A percentile compares a stretch with the other conserved stretches of the same genome.
These are phyloP conservation scores for Polygonum aviculare DNA, from an alignment of 148 eudicot species.

Conservation along the genomic window DNA sequence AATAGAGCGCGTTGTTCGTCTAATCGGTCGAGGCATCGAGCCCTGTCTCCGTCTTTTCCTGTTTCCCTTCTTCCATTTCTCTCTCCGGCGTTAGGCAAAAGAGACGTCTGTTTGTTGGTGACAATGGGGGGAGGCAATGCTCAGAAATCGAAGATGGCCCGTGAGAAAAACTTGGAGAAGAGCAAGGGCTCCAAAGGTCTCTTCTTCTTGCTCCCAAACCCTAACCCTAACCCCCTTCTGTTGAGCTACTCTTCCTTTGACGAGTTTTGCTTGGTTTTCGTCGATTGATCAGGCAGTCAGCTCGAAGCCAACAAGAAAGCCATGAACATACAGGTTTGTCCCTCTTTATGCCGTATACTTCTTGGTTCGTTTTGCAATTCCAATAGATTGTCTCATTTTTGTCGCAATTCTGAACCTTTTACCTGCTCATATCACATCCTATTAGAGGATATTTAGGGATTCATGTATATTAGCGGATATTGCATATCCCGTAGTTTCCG, in stretches of 20 bases:
- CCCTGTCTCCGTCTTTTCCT: neutral
- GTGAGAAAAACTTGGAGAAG: conserved; percentile 57
- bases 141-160: conserved; percentile 74
- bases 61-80: neutral
- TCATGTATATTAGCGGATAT: too few species aligned
- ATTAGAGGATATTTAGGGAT: too few species aligned
- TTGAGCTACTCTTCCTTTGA: neutral
- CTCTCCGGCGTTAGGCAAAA: neutral
- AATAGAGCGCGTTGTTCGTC: neutral
- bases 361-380: neutral
- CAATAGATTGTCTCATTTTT: neutral
- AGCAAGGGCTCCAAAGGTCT: conserved; percentile 31
- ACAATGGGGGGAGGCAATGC: conserved; percentile 62
- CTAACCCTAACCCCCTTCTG: neutral
- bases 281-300: conserved; percentile 63
- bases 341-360: neutral
- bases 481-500: too few species aligned
- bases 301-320: conserved; percentile 81
- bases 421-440: neutral
- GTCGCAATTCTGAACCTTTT: neutral
- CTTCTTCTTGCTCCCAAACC: neutral
- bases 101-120: neutral
- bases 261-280: neutral
- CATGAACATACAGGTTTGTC: conserved; percentile 61
- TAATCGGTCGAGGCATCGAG: neutral